Conservation (phyloP, 768 basidiomycete genomes). For the Amanita pallidorosea region DNA sequence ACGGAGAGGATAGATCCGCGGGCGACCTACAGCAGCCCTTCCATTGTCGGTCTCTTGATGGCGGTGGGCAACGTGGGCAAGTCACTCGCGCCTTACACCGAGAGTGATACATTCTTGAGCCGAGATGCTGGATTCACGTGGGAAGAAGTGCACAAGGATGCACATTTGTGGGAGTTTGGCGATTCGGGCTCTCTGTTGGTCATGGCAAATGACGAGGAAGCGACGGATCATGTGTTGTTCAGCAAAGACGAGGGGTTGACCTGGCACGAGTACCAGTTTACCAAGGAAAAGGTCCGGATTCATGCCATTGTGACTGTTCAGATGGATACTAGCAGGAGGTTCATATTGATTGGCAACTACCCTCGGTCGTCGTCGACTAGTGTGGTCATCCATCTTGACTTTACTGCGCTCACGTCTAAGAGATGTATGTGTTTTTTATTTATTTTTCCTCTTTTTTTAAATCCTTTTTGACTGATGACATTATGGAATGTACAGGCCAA, state of each 20-base stretch:
- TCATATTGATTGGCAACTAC: constrained; percentile 70
- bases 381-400: constrained; percentile 83
- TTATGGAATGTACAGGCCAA: constrained; percentile 36
- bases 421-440: constrained; percentile 54
- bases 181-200: constrained; percentile 92
- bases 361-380: constrained; percentile 31
- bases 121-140: constrained; percentile 96
- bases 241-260: constrained; percentile 80
- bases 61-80: constrained; percentile 96
- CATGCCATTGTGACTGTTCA: constrained; percentile 78
- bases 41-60: constrained; percentile 87
- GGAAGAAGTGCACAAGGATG: constrained; percentile 98
- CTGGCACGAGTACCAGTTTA: constrained; percentile 87
- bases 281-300: constrained; percentile 63
- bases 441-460: not conserved
- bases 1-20: constrained; percentile 86
- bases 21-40: constrained; percentile 89
- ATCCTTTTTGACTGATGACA: not conserved
- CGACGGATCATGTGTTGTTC: constrained; percentile 82
- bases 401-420: constrained; percentile 60
- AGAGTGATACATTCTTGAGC: constrained; percentile 92
- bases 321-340: constrained; percentile 81
- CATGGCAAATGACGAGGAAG: constrained; percentile 91
- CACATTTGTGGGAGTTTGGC: constrained; percentile 96
- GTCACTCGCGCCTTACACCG: constrained; percentile 63